Evolutionary conservation across 1,284 basidiomycete genomes (phyloP).

Genomic region (Pseudozyma flocculosa): DNA sequence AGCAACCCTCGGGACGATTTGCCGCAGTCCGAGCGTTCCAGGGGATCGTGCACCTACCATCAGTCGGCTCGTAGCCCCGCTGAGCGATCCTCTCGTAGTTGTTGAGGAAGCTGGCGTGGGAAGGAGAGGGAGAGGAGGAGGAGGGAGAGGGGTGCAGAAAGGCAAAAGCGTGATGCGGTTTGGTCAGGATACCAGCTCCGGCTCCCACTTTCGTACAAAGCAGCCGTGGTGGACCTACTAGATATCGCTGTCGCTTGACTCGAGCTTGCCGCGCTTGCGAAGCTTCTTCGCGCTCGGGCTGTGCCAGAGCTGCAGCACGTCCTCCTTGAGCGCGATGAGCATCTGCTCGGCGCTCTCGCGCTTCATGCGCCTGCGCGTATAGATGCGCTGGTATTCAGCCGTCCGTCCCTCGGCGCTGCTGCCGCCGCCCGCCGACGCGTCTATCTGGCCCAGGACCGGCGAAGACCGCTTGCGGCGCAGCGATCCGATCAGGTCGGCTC

Average conservation of each 20-base stretch:
- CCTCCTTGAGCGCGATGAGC: neutral
- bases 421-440: neutral
- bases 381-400: too few species aligned
- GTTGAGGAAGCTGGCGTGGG: constrained; percentile 21
- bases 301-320: constrained; percentile 4
- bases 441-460: neutral
- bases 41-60: constrained; percentile 6
- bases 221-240: constrained; percentile 4
- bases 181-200: too few species aligned
- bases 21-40: too few species aligned
- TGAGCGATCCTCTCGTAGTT: constrained; percentile 17
- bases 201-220: too few species aligned
- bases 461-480: neutral
- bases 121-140: neutral
- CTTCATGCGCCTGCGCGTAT: too few species aligned
- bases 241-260: constrained; percentile 1
- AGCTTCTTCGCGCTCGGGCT: neutral
- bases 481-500: too few species aligned
- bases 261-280: constrained; percentile 2
- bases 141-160: neutral
- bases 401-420: too few species aligned
- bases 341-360: neutral
- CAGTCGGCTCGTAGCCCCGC: constrained; percentile 12
- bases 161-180: too few species aligned
- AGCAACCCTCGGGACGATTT: too few species aligned